Evolutionary conservation across 2,329 filamentous ascomycete species (phyloP), one percentile per base, ranked within the genome.

Genomic region (Fusarium graminum): DNA sequence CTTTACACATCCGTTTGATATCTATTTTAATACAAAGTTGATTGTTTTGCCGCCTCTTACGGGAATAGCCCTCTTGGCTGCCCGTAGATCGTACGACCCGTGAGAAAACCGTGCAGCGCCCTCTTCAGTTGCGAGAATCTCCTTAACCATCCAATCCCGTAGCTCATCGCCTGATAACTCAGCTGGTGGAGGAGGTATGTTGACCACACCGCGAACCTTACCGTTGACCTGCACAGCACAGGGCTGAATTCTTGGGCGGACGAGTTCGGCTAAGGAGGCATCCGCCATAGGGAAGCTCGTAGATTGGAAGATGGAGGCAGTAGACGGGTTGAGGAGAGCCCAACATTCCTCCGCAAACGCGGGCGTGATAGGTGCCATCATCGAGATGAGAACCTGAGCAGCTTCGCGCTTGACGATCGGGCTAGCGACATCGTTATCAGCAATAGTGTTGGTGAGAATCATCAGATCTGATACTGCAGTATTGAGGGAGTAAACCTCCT

Each of bases 401-500:
- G 88, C 83, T 25, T 83, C 78, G 41, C 81, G 77, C 74, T 79
- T 80, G 67, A 91, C 73, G 6, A 77, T 49, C 5, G 74, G 70
- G 36, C 81, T 80, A 4, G 77, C 78, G 3, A 77, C 61, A 1
- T 76, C 65, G 14, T 82, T 78, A 5, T 83, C 83, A 30, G 83
- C 76, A 14, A 93, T 79, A 1, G 81, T 77, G 75, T 97, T 97
- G 6, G 92, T 94, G 16, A 97, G 82, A 40, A 86, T 88, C 85
- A 93, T 97, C 14, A 97, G 82, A 72, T 94, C 90, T 3, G 92
- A 95, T 17, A 97, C 85, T 10, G 92, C 84, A 1, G 92, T 96
- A 79, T 97, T 97, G 52, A 97, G 83, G 1, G 90, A 85, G 74
- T 93, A 91, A 1, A 93, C 88, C 49, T 86, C 85, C 22, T 89